Conservation (phyloP, 768 basidiomycete genomes). For the Tylopilus cervinicoccineus region DNA sequence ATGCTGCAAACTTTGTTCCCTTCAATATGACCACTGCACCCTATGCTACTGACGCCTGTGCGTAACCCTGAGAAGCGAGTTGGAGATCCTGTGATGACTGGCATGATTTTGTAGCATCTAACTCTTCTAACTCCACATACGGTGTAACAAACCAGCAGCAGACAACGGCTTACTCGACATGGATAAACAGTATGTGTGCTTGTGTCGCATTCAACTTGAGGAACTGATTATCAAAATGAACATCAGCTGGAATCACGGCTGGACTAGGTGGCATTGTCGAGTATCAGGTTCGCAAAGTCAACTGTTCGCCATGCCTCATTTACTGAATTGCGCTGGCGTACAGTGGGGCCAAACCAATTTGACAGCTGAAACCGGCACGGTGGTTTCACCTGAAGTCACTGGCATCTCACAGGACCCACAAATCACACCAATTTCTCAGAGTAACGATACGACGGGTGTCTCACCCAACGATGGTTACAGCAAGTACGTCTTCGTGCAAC, state of each 20-base stretch:
- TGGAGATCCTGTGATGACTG: not conserved
- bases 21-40: conserved; percentile 51
- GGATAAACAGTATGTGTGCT: conserved; percentile 43
- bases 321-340: conserved; percentile 9
- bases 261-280: conserved; percentile 30
- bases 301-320: not conserved
- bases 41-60: conserved; percentile 34
- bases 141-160: conserved; percentile 54
- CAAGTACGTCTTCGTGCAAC: conserved; percentile 21
- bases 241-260: conserved; percentile 37
- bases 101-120: conserved; percentile 12
- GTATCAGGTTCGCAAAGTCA: conserved; percentile 27
- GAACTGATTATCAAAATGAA: conserved; percentile 6
- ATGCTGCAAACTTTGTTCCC: conserved; percentile 52
- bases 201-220: not conserved
- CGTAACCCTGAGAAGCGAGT: conserved; percentile 6
- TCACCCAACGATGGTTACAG: conserved; percentile 68
- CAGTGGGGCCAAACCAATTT: conserved; percentile 57
- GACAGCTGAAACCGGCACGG: conserved; percentile 44
- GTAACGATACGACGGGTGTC: conserved; percentile 37
- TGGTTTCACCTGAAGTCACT: conserved; percentile 33
- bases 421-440: conserved; percentile 32
- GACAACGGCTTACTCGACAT: conserved; percentile 49
- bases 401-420: conserved; percentile 27
- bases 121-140: conserved; percentile 31